These are phyloP conservation scores for Eucommia ulmoides DNA, from an alignment of 257 asterid genomes.

Conservation along the genomic window DNA sequence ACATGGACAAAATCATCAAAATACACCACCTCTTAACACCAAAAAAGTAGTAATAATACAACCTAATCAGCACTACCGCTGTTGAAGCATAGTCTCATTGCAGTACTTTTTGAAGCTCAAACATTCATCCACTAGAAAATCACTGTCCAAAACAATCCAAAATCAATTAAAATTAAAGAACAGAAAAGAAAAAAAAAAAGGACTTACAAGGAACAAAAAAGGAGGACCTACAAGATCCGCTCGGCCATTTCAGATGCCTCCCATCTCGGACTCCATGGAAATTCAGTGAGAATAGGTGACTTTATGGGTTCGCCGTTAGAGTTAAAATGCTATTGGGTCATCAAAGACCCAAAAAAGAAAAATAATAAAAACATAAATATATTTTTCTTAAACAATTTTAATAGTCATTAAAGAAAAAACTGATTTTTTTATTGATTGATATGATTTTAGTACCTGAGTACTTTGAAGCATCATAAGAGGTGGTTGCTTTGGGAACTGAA, in stretches of 20 bases:
- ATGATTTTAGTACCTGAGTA: constrained; percentile 84
- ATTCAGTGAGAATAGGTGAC: constrained; percentile 42
- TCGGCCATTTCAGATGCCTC: constrained; percentile 63
- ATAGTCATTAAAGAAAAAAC: no score
- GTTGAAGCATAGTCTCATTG: constrained; percentile 35
- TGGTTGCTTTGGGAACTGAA: constrained; percentile 85
- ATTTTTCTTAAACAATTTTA: no score
- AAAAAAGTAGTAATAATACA: no score
- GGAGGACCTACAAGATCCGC: constrained; percentile 63
- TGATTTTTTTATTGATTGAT: no score
- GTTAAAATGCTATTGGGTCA: constrained; percentile 76
- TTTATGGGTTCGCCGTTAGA: constrained; percentile 50
- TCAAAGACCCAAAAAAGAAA: background rate
- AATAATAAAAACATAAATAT: constrained; percentile 1
- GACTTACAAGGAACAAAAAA: background rate
- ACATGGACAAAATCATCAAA: no score
- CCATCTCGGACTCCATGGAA: constrained; percentile 98
- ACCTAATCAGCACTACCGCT: constrained; percentile 17
- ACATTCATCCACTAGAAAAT: constrained; percentile 62
- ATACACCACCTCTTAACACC: no score
- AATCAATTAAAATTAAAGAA: background rate
- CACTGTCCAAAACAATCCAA: constrained; percentile 29
- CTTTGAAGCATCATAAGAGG: constrained; percentile 73
- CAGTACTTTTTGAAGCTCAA: constrained; percentile 82
- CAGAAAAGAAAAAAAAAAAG: background rate